Base-by-base conservation (phyloP, 2,329 filamentous ascomycete genomes). In the Colletotrichum shisoi region DNA sequence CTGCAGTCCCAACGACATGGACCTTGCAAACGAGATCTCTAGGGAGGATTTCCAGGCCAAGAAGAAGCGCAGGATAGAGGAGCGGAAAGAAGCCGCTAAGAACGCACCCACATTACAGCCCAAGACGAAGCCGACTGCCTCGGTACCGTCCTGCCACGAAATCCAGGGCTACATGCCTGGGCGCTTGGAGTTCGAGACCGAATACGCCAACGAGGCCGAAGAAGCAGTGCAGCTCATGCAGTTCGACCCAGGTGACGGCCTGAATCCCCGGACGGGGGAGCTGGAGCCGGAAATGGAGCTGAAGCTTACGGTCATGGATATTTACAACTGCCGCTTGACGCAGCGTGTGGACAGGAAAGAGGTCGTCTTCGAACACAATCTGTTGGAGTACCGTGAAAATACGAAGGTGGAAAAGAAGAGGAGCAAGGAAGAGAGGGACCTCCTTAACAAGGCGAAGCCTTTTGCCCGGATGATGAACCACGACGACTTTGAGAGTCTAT, bases 131-230 rank as follows among this genome's bases (percentile, higher is more conserved):
- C 95, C 95, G 0, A 98, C 94, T 0, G 94, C 94, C 9, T 96
- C 92, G 81, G 93, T 97, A 3, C 95, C 95, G 0, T 91, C 93
- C 40, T 99, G 95, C 77, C 95, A 99, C 81, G 95, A 99, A 79
- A 95, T 99, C 44, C 93, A 97, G 78, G 95, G 95, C 3, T 99
- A 96, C 77, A 99, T 99, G 95, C 95, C 95, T 3, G 95, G 95
- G 51, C 93, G 95, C 46, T 80, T 99, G 71, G 95, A 99, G 75
- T 99, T 99, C 71, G 95, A 99, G 82, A 97, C 92, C 0, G 95
- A 99, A 74, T 95, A 97, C 76, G 92, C 94, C 74, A 99, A 99
- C 74, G 95, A 99, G 74, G 95, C 95, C 0, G 95, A 99, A 80
- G 96, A 98, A 79, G 94, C 94, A 0, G 95, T 99, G 2, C 95